phyloP scores from a whole-genome alignment of 1,284 basidiomycete genomes.

The Vanrija pseudolonga region DNA sequence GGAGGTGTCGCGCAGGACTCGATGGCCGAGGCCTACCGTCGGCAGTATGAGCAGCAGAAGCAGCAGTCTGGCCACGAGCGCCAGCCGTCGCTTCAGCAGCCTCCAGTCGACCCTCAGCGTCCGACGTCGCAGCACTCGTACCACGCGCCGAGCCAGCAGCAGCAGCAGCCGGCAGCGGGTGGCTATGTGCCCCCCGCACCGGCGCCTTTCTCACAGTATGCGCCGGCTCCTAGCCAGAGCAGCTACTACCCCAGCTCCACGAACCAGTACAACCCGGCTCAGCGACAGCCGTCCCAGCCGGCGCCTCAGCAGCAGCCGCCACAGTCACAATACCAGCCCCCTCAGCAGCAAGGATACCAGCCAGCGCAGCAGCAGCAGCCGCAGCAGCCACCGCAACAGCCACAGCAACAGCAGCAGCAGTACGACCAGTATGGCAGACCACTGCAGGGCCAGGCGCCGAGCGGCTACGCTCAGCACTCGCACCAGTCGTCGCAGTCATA shows the following conservation, averaged over 20 bases:
- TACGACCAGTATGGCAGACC: background rate
- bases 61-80: constrained; percentile 32
- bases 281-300: constrained; percentile 26
- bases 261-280: constrained; percentile 34
- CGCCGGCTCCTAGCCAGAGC: constrained; percentile 1
- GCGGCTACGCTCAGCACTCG: constrained; percentile 52
- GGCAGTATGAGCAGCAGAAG: constrained; percentile 44
- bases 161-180: constrained; percentile 11
- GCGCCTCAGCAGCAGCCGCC: constrained; percentile 24
- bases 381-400: background rate
- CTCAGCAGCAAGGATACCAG: constrained; percentile 11
- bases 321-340: constrained; percentile 10
- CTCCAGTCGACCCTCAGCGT: constrained; percentile 1
- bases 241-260: constrained; percentile 17
- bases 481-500: constrained; percentile 21
- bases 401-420: background rate
- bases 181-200: constrained; percentile 1
- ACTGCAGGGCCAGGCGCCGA: background rate
- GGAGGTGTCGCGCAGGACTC: constrained; percentile 75
- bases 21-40: constrained; percentile 60
- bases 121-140: constrained; percentile 4
- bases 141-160: background rate
- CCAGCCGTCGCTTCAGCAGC: constrained; percentile 12
- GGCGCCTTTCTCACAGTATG: constrained; percentile 1
- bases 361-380: background rate